Evolutionary conservation across 306 rosid species (phyloP).

Genomic region (Vicia sativa): DNA sequence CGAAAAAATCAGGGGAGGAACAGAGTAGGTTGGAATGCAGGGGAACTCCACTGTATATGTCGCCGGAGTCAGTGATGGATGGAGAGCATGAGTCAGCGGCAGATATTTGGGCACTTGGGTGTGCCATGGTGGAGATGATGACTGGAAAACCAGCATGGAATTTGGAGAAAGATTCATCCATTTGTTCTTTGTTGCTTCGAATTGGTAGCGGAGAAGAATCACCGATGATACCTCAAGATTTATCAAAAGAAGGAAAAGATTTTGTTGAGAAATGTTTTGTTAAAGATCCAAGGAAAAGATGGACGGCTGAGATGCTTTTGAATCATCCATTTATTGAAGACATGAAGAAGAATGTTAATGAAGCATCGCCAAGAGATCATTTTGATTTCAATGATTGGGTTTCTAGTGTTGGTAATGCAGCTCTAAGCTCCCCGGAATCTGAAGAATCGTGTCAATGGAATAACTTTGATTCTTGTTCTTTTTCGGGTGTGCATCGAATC

Average conservation of each 20-base stretch:
- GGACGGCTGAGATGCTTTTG: constrained; percentile 94
- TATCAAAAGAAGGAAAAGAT: constrained; percentile 71
- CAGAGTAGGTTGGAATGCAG: constrained; percentile 54
- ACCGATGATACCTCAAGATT: constrained; percentile 62
- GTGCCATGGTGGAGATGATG: constrained; percentile 77
- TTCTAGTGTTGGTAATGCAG: constrained; percentile 38
- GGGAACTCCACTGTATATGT: constrained; percentile 86
- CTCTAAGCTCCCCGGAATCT: constrained; percentile 40
- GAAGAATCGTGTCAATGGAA: not conserved
- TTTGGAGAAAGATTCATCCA: constrained; percentile 28
- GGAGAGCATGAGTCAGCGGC: constrained; percentile 59
- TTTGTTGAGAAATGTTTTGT: constrained; percentile 68
- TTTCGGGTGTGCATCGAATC: constrained; percentile 46
- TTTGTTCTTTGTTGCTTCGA: constrained; percentile 57
- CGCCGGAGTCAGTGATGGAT: constrained; percentile 77
- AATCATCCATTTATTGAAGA: constrained; percentile 59
- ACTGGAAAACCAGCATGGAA: constrained; percentile 79
- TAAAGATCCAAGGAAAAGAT: constrained; percentile 67
- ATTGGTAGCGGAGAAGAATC: constrained; percentile 71
- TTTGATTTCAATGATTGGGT: constrained; percentile 81
- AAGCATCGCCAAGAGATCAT: constrained; percentile 62
- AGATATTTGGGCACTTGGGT: constrained; percentile 85
- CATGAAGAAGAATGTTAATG: constrained; percentile 15
- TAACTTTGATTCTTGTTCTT: constrained; percentile 13
- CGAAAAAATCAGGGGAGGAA: constrained; percentile 51